Evolutionary conservation across 2,329 filamentous ascomycete species (phyloP), one percentile per base, ranked within the genome.

Genomic region (Dothistroma pini): DNA sequence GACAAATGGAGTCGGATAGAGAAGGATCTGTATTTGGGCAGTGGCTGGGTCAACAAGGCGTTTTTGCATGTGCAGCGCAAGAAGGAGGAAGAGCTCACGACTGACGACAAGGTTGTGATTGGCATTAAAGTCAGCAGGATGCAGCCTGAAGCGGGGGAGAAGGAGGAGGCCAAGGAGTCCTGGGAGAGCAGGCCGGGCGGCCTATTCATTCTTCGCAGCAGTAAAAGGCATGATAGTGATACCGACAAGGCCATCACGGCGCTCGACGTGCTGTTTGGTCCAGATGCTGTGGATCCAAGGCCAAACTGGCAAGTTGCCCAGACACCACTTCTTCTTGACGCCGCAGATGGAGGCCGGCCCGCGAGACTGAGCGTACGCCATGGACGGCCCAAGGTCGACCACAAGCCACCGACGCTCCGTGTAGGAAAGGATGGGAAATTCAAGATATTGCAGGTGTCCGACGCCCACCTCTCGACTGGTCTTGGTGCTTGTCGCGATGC

Each of bases 371-470:
- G 86, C 29, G 82, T 97, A 54, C 86, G 91, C 55, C 85, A 90
- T 68, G 93, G 95, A 1, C 80, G 82, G 56, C 84, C 85, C 22
- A 78, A 80, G 22, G 84, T 87, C 66, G 75, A 82, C 38, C 83
- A 86, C 70, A 63, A 64, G 9, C 54, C 62, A 4, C 89, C 90
- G 0, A 80, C 86, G 44, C 90, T 89, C 11, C 86, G 90, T 61
- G 91, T 99, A 65, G 84, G 86, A 49, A 91, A 96, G 63, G 91
- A 95, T 73, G 95, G 93, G 32, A 91, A 89, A 69, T 97, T 97
- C 80, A 97, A 97, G 80, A 96, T 99, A 66, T 86, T 99, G 83
- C 95, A 99, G 77, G 81, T 96, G 58, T 89, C 92, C n/a, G 95
- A 99, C 78, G 79, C 97, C 63, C 95, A 99, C 76, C 79, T 99